Evolutionary conservation across 169 alveolate species (phyloP).

Genomic region (Cryptosporidium muris): DNA sequence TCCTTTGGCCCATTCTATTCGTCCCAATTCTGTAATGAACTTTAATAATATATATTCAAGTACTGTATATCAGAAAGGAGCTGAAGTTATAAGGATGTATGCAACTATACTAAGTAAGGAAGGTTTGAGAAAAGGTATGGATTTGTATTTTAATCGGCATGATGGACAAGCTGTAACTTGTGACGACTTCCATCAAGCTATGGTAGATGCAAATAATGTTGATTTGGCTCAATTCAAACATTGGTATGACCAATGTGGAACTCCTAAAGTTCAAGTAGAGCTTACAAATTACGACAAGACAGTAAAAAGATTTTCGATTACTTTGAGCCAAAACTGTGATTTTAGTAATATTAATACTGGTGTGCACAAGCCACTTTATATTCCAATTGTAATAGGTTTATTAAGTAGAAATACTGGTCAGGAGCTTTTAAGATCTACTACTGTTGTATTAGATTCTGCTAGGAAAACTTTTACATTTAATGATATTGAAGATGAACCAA

Average conservation of each 20-base stretch:
- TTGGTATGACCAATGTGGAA: slow-evolving; percentile 88
- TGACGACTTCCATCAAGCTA: slow-evolving; percentile 91
- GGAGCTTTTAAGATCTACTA: slow-evolving; percentile 75
- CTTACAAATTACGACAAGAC: slow-evolving; percentile 50
- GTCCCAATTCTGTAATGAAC: slow-evolving; percentile 89
- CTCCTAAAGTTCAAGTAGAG: slow-evolving; percentile 73
- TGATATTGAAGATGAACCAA: slow-evolving; percentile 80
- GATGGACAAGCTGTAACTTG: slow-evolving; percentile 92
- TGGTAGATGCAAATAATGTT: slow-evolving; percentile 84
- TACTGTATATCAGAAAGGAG: slow-evolving; percentile 92
- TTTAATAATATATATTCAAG: slow-evolving; percentile 91
- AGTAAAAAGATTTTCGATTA: slow-evolving; percentile 73
- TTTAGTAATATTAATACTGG: slow-evolving; percentile 86
- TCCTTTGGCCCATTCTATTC: slow-evolving; percentile 91
- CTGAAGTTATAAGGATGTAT: slow-evolving; percentile 92
- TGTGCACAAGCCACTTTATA: slow-evolving; percentile 82
- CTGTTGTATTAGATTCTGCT: slow-evolving; percentile 78
- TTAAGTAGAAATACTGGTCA: slow-evolving; percentile 77
- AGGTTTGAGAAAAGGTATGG: slow-evolving; percentile 91
- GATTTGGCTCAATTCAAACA: slow-evolving; percentile 86
- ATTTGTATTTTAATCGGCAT: slow-evolving; percentile 85
- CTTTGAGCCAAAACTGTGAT: slow-evolving; percentile 82
- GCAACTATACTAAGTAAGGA: slow-evolving; percentile 87
- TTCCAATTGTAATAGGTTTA: slow-evolving; percentile 86
- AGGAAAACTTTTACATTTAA: slow-evolving; percentile 78